Percentiles rank a stretch among this genome's conserved stretches.
These are phyloP conservation scores for Tricholoma sp. DNA, from an alignment of 768 basidiomycete genomes.

Conservation along the genomic window DNA sequence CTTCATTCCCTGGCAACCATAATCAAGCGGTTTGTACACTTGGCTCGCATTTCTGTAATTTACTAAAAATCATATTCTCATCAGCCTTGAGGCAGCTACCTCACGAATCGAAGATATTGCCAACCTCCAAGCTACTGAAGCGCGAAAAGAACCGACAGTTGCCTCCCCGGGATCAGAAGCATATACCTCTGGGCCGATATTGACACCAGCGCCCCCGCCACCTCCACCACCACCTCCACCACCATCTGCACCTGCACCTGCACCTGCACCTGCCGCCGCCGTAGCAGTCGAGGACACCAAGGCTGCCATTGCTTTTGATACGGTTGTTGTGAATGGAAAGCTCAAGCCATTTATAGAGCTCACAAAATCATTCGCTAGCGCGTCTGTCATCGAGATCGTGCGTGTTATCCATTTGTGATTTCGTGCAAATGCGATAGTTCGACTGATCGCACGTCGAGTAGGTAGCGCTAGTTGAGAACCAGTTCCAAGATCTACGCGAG, in stretches of 20 bases:
- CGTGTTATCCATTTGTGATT: slow-evolving; percentile 14
- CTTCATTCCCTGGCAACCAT: slow-evolving; percentile 76
- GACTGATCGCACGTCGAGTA: slow-evolving; percentile 22
- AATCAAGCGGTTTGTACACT: slow-evolving; percentile 62
- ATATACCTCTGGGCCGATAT: slow-evolving; percentile 8
- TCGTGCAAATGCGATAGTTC: not conserved
- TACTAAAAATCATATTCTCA: slow-evolving; percentile 3
- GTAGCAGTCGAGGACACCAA: slow-evolving; percentile 39
- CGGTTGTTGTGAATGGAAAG: slow-evolving; percentile 65
- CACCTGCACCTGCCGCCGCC: no score
- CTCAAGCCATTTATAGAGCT: slow-evolving; percentile 71
- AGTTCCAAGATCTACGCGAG: slow-evolving; percentile 63
- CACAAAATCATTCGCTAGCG: slow-evolving; percentile 63
- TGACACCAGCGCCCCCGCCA: slow-evolving; percentile 25
- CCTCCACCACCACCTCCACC: slow-evolving; percentile 27
- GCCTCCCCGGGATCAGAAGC: slow-evolving; percentile 8
- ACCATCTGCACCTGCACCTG: slow-evolving; percentile 31
- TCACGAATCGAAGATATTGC: slow-evolving; percentile 91
- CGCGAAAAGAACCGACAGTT: slow-evolving; percentile 8
- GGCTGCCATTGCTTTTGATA: slow-evolving; percentile 69
- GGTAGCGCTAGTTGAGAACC: slow-evolving; percentile 64
- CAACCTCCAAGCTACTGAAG: slow-evolving; percentile 27
- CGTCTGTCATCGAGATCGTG: slow-evolving; percentile 78
- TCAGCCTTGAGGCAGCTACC: slow-evolving; percentile 87
- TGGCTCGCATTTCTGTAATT: slow-evolving; percentile 2